Evolutionary conservation across 345 rosid genomes (phyloP).

Genomic region (Nasturtium officinale): DNA sequence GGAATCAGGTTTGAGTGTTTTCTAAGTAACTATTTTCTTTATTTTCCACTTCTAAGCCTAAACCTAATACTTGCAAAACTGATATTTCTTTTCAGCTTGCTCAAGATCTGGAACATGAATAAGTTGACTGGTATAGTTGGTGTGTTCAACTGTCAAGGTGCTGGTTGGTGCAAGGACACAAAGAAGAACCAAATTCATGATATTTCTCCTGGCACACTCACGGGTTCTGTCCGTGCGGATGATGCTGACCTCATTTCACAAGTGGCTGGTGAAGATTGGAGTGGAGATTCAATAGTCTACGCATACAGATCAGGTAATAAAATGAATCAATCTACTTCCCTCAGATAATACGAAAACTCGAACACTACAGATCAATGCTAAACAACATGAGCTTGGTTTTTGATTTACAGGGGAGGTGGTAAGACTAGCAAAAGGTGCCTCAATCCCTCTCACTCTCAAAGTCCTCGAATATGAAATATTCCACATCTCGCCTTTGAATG

Average conservation of each 20-base stretch:
- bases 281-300: slow-evolving; percentile 71
- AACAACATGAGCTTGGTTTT: background rate
- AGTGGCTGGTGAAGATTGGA: slow-evolving; percentile 79
- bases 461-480: slow-evolving; percentile 87
- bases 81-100: slow-evolving; percentile 50
- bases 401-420: slow-evolving; percentile 65
- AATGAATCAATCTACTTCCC: background rate
- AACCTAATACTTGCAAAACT: background rate
- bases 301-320: slow-evolving; percentile 71
- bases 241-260: slow-evolving; percentile 77
- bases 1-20: slow-evolving; percentile 56
- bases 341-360: background rate
- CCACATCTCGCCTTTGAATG: slow-evolving; percentile 85
- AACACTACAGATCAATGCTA: slow-evolving; percentile 2
- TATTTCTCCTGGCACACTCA: slow-evolving; percentile 79
- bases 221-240: slow-evolving; percentile 59
- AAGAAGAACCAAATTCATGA: slow-evolving; percentile 91
- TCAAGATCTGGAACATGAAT: slow-evolving; percentile 93
- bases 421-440: slow-evolving; percentile 72
- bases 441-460: slow-evolving; percentile 77
- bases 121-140: slow-evolving; percentile 84
- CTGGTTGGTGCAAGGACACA: slow-evolving; percentile 87
- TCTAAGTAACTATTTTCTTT: background rate
- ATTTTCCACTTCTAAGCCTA: background rate
- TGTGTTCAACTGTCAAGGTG: slow-evolving; percentile 97